Evolutionary conservation across 2,329 filamentous ascomycete species (phyloP), one percentile per base, ranked within the genome.

Genomic region (Verticillium longisporum): DNA sequence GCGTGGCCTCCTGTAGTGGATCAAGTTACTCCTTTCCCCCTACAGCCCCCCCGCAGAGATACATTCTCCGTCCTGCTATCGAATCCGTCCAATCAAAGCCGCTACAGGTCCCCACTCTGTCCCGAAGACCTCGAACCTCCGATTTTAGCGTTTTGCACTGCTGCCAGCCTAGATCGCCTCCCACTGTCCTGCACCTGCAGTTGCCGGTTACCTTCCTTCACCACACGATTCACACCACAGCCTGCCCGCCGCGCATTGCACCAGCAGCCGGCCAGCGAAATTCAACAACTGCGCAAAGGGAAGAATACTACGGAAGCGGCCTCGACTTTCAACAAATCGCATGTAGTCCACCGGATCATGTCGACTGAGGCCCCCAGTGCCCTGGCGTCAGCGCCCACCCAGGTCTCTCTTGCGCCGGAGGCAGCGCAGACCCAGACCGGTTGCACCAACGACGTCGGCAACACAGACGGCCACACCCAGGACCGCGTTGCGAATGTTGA

Each of bases 321-420:
- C 54, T 5, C 32, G 26, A 15, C 54, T 34, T 38, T 58, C 34
- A 33, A 56, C 64, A 61, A 68, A 67, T 75, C 77, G 76, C 76
- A 79, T 78, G 77, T 78, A 79, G 77, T 69, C 69, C 69, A 64
- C 70, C 68, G 65, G 69, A 75, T 71, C 75, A 85, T 85, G 83
- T 81, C 82, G 75, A 80, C 76, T 74, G 77, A 82, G 78, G 78
- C 78, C 77, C 78, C 76, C 77, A 76, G 78, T 76, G 78, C 74
- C 73, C 69, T 72, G 71, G 75, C 75, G 75, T 72, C 76, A 69
- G 72, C 75, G 72, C 71, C 67, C 67, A 69, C 58, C 64, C 62
- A 67, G 61, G 59, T 63, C 65, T 68, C 45, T 50, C n/a, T 50
- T 50, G 45, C 45, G 45, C 45, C 63, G 60, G 62, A 61, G 36